phyloP scores from a whole-genome alignment of 2,329 filamentous ascomycete genomes.

The Lecanoromycetidae sp. region DNA sequence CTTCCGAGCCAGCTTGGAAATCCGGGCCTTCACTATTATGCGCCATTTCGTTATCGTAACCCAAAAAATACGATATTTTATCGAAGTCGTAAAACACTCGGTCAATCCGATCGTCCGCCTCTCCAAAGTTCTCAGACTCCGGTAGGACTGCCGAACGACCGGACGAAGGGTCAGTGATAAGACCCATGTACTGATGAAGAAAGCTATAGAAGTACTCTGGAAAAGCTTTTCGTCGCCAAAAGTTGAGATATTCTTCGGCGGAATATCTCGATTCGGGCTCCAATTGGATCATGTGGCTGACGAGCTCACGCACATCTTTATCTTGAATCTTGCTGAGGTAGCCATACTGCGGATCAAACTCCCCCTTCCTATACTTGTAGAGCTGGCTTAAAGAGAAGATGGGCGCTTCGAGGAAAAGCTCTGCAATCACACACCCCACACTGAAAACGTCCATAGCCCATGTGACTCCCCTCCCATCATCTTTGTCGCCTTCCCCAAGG shows the following conservation, averaged over 20 bases:
- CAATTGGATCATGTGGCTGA: conserved; percentile 90
- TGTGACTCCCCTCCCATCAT: conserved; percentile 51
- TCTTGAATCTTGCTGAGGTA: conserved; percentile 81
- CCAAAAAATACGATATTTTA: conserved; percentile 91
- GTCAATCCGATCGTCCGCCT: conserved; percentile 88
- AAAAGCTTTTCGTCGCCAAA: conserved; percentile 86
- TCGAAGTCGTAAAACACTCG: conserved; percentile 90
- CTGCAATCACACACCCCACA: conserved; percentile 89
- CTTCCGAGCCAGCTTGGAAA: conserved; percentile 22
- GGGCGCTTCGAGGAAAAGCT: conserved; percentile 85
- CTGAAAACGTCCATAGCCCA: conserved; percentile 99
- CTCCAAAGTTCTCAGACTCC: conserved; percentile 59
- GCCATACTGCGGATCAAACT: conserved; percentile 76
- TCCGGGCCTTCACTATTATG: conserved; percentile 24
- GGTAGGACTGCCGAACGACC: conserved; percentile 61
- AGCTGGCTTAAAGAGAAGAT: conserved; percentile 97
- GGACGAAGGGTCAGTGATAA: conserved; percentile 81
- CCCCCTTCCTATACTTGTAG: conserved; percentile 82
- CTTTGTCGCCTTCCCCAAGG: conserved; percentile 54
- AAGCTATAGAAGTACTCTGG: conserved; percentile 97
- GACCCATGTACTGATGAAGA: conserved; percentile 91
- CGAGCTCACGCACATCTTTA: conserved; percentile 72
- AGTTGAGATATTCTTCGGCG: conserved; percentile 84
- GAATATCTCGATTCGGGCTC: conserved; percentile 86
- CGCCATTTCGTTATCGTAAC: conserved; percentile 49